These are phyloP conservation scores for Epichloe hybrida DNA, from an alignment of 2,329 filamentous ascomycete genomes.

Conservation along the genomic window DNA sequence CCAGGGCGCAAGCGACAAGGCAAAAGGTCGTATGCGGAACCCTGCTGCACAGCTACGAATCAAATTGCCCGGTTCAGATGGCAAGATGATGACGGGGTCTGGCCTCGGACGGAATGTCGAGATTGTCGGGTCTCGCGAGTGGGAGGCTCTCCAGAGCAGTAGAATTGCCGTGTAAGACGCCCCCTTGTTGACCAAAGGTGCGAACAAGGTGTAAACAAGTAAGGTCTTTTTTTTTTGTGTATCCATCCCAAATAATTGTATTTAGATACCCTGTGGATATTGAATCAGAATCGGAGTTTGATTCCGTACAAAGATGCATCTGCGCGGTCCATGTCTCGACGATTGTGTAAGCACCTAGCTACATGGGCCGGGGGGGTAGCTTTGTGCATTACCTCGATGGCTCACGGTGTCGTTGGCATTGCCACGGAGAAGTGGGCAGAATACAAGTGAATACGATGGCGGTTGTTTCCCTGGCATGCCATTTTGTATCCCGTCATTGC, in stretches of 20 bases:
- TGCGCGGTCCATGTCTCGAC: not conserved
- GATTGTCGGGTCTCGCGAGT: slow-evolving; percentile 40
- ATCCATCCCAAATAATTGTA: not conserved
- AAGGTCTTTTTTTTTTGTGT: not conserved
- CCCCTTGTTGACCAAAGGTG: not conserved
- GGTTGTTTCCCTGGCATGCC: no score
- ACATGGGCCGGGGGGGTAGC: no score
- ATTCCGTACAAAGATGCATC: not conserved
- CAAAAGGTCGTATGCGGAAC: slow-evolving; percentile 11
- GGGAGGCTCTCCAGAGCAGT: slow-evolving; percentile 39
- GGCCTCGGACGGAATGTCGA: slow-evolving; percentile 25
- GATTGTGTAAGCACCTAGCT: not conserved
- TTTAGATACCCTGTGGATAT: slow-evolving; percentile 1
- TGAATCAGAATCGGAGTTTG: not conserved
- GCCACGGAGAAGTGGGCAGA: no score
- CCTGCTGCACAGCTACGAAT: slow-evolving; percentile 37
- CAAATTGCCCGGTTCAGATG: slow-evolving; percentile 31
- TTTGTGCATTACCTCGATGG: no score
- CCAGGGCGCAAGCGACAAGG: slow-evolving; percentile 8
- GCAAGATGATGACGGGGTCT: slow-evolving; percentile 25
- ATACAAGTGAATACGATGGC: no score
- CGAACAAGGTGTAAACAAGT: no score
- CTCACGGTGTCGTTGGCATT: no score
- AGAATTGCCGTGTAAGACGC: slow-evolving; percentile 16
- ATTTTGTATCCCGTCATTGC: no score